phyloP scores from a whole-genome alignment of 2,329 filamentous ascomycete species.

The Aspergillus cejpii region DNA sequence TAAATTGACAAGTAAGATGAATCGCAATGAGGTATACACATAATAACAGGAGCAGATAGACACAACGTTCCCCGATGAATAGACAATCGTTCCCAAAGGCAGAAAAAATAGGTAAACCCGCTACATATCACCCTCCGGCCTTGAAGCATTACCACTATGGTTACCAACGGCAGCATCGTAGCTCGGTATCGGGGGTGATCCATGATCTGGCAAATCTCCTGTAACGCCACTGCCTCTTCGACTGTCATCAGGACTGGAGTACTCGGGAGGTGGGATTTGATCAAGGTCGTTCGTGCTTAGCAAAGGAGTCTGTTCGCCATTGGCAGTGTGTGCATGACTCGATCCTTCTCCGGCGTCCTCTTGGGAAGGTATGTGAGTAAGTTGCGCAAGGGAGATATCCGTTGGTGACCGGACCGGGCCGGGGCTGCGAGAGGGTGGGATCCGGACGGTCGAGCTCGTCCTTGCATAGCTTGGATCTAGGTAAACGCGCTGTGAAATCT shows the following conservation, averaged over 20 bases:
- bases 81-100: too few relatives aligned
- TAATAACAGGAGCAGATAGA: constrained; percentile 2
- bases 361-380: constrained; percentile 62
- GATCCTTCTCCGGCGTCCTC: constrained; percentile 67
- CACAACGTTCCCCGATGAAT: not conserved
- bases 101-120: not conserved
- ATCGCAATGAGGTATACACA: constrained; percentile 1
- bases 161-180: constrained; percentile 66
- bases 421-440: constrained; percentile 69
- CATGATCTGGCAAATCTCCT: constrained; percentile 47
- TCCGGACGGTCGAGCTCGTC: constrained; percentile 70
- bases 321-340: constrained; percentile 41
- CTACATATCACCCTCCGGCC: constrained; percentile 1
- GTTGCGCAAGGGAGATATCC: constrained; percentile 86
- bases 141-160: constrained; percentile 5
- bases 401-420: constrained; percentile 87
- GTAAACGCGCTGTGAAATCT: constrained; percentile 36
- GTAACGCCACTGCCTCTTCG: constrained; percentile 54
- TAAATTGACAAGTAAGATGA: constrained; percentile 18
- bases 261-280: constrained; percentile 38
- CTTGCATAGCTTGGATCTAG: constrained; percentile 61
- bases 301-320: constrained; percentile 19
- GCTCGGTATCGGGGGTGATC: constrained; percentile 68
- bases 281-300: constrained; percentile 28
- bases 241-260: constrained; percentile 52